Evolutionary conservation across 2,329 filamentous ascomycete species (phyloP).

Genomic region (Penicillium sp.): DNA sequence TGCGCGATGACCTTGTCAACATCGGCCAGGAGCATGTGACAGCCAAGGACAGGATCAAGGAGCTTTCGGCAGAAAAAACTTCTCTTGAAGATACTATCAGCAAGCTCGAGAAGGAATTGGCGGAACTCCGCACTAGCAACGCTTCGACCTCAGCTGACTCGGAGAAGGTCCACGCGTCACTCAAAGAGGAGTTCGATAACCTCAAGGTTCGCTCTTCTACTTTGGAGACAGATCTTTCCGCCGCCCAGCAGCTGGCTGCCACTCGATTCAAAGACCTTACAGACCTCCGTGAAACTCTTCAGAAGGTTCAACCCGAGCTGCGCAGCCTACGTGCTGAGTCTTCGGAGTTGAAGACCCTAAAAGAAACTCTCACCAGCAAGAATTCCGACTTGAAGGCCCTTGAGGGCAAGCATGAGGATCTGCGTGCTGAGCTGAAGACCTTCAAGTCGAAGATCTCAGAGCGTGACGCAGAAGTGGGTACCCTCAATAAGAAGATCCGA

Average conservation of each 20-base stretch:
- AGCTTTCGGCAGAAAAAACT: slow-evolving; percentile 66
- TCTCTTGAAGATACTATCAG: slow-evolving; percentile 63
- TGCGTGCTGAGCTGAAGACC: slow-evolving; percentile 69
- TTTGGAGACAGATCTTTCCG: slow-evolving; percentile 78
- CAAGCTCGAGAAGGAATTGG: slow-evolving; percentile 70
- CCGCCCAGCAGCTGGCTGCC: slow-evolving; percentile 81
- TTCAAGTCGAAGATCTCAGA: slow-evolving; percentile 69
- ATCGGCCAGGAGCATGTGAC: slow-evolving; percentile 83
- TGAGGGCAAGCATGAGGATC: slow-evolving; percentile 77
- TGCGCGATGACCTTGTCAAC: slow-evolving; percentile 74
- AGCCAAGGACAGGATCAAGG: slow-evolving; percentile 71
- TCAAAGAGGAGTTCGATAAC: slow-evolving; percentile 66
- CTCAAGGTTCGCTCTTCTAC: slow-evolving; percentile 67
- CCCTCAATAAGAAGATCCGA: slow-evolving; percentile 72
- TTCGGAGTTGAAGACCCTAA: slow-evolving; percentile 67
- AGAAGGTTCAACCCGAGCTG: slow-evolving; percentile 84
- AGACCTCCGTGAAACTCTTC: slow-evolving; percentile 73
- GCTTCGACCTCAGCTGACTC: slow-evolving; percentile 47
- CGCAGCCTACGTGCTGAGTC: slow-evolving; percentile 75
- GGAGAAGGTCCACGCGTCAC: slow-evolving; percentile 51
- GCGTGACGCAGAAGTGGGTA: slow-evolving; percentile 74
- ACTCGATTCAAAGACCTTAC: slow-evolving; percentile 83
- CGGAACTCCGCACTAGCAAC: slow-evolving; percentile 51
- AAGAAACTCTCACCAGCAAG: slow-evolving; percentile 68
- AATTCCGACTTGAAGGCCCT: slow-evolving; percentile 67